Evolutionary conservation across 495 filamentous ascomycete genomes (phyloP).

Genomic region (Daldinia bambusicola): DNA sequence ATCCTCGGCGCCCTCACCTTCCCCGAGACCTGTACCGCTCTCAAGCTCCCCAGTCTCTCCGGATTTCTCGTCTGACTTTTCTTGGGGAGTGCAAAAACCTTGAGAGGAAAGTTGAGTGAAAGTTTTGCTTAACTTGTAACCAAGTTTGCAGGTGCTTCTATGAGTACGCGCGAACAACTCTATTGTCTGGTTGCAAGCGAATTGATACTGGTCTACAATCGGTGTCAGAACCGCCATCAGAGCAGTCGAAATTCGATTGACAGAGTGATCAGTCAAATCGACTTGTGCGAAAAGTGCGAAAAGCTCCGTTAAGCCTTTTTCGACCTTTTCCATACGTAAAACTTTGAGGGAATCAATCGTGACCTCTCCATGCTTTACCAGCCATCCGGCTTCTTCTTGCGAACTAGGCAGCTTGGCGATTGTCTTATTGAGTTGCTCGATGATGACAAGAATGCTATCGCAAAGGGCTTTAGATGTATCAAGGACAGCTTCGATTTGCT

Average conservation of each 20-base stretch:
- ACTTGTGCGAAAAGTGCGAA: slow-evolving; percentile 61
- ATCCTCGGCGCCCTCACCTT: slow-evolving; percentile 93
- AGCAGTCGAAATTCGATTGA: slow-evolving; percentile 63
- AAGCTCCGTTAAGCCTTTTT: slow-evolving; percentile 56
- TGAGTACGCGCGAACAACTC: slow-evolving; percentile 68
- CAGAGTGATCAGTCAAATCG: slow-evolving; percentile 54
- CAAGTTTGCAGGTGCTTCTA: slow-evolving; percentile 74
- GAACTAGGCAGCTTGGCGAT: slow-evolving; percentile 58
- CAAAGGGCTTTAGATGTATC: slow-evolving; percentile 65
- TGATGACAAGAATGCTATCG: slow-evolving; percentile 75
- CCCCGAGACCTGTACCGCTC: slow-evolving; percentile 94
- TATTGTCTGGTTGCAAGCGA: slow-evolving; percentile 65
- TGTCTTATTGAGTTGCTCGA: slow-evolving; percentile 73
- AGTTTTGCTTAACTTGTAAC: slow-evolving; percentile 75
- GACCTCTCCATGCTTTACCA: slow-evolving; percentile 68
- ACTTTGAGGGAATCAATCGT: slow-evolving; percentile 66
- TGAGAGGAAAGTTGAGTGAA: slow-evolving; percentile 80
- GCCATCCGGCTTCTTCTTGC: slow-evolving; percentile 69
- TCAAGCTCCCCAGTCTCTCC: slow-evolving; percentile 81
- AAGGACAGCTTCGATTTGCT: slow-evolving; percentile 61
- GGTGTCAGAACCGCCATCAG: slow-evolving; percentile 75
- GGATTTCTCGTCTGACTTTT: slow-evolving; percentile 73
- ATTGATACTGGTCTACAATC: slow-evolving; percentile 76
- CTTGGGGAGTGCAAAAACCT: slow-evolving; percentile 90
- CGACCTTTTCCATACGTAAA: slow-evolving; percentile 67